These are phyloP conservation scores for Silybum marianum DNA, from an alignment of 129 eudicot genomes.

Conservation along the genomic window DNA sequence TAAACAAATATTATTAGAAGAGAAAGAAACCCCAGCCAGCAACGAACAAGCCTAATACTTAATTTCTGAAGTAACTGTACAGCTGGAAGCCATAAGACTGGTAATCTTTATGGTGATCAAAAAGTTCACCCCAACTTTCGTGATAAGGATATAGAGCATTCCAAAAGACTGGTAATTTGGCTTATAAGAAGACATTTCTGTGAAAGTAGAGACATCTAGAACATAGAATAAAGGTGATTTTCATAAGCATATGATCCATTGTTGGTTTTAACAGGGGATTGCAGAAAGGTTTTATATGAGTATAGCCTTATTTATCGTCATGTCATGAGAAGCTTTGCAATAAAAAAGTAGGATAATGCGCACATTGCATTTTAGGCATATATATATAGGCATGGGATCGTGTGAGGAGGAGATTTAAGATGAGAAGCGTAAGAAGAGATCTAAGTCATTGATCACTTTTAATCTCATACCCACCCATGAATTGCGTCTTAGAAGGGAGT, in stretches of 20 bases:
- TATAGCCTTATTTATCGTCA: not conserved
- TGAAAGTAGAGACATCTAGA: not conserved
- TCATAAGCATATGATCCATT: not conserved
- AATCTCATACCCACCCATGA: too few relatives aligned
- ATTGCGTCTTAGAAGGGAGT: too few relatives aligned
- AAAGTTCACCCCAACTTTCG: not conserved
- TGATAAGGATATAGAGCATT: not conserved
- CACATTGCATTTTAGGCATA: not conserved
- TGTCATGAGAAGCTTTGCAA: not conserved
- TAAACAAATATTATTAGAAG: not conserved
- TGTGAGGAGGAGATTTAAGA: too few relatives aligned
- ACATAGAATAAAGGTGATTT: not conserved
- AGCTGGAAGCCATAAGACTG: not conserved
- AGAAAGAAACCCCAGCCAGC: not conserved
- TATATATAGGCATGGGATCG: too few relatives aligned
- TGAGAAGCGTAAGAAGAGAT: too few relatives aligned
- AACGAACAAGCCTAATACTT: not conserved
- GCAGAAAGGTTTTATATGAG: not conserved
- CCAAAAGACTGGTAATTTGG: not conserved
- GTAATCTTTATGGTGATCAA: not conserved
- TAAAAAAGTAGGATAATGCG: not conserved
- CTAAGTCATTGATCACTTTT: too few relatives aligned
- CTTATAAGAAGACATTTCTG: not conserved
- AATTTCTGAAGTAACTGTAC: not conserved
- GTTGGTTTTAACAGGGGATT: not conserved